A percentile compares a stretch with the other conserved stretches of the same genome.
phyloP scores from a whole-genome alignment of 192 early-diverging fungal genomes.

The Podila verticillata region DNA sequence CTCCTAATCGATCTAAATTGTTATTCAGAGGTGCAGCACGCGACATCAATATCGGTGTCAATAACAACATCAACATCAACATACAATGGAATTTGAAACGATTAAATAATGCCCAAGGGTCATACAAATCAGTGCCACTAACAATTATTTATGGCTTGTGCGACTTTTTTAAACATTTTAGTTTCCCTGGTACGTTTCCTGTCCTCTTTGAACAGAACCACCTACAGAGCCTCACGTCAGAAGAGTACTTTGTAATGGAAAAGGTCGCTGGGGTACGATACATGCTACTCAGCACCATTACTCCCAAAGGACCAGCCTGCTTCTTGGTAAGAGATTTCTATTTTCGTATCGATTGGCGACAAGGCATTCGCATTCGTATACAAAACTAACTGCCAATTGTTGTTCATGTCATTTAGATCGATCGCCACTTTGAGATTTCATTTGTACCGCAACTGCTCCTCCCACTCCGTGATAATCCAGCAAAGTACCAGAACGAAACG shows the following conservation, averaged over 20 bases:
- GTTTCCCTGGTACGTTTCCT: conserved; percentile 72
- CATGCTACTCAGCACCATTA: conserved; percentile 56
- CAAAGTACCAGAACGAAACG: conserved; percentile 69
- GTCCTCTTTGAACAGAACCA: conserved; percentile 63
- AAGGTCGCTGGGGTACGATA: conserved; percentile 62
- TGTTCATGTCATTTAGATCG: conserved; percentile 56
- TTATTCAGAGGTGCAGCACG: too few species aligned
- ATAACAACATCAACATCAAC: too few species aligned
- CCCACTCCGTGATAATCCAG: conserved; percentile 53
- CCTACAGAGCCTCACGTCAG: conserved; percentile 54
- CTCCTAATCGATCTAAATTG: too few species aligned
- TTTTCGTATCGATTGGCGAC: neutral
- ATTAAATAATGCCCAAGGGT: too few species aligned
- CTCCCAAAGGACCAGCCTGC: conserved; percentile 66
- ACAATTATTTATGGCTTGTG: neutral
- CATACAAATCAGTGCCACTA: too few species aligned
- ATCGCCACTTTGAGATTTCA: conserved; percentile 76
- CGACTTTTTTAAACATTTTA: conserved; percentile 17
- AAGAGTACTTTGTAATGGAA: conserved; percentile 73
- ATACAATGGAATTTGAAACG: too few species aligned
- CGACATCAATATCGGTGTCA: too few species aligned
- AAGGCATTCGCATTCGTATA: neutral
- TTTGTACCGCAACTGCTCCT: conserved; percentile 67
- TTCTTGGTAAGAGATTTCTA: conserved; percentile 56
- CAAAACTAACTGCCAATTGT: neutral